Conservation (phyloP, 2,329 filamentous ascomycete species). For the Penicillium sp. region DNA sequence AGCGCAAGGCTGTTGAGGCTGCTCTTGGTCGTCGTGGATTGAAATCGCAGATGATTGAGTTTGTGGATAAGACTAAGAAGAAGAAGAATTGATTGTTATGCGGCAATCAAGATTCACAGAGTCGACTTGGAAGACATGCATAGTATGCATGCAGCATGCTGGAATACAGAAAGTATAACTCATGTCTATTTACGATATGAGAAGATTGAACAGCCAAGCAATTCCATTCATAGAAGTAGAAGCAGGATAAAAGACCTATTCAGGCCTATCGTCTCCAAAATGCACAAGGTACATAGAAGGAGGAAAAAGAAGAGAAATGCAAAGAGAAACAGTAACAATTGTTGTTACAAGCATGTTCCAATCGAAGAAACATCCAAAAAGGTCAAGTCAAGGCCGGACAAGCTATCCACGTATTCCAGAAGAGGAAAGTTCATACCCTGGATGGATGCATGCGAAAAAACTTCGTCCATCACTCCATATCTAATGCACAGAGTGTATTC, state of each 20-base stretch:
- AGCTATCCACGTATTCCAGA: conserved; percentile 6
- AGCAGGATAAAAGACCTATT: conserved; percentile 4
- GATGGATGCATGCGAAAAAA: neutral
- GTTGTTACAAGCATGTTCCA: conserved; percentile 14
- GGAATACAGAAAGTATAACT: neutral
- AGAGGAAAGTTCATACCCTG: neutral
- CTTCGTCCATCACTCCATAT: neutral
- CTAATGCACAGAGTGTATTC: neutral
- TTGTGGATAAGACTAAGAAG: conserved; percentile 66
- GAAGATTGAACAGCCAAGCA: conserved; percentile 16
- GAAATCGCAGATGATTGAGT: conserved; percentile 56
- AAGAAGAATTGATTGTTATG: conserved; percentile 46
- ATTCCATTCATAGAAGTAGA: conserved; percentile 21
- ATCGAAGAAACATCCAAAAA: conserved; percentile 4
- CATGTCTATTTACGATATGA: neutral
- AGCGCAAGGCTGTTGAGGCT: conserved; percentile 58
- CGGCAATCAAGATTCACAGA: no score
- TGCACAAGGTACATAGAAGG: neutral
- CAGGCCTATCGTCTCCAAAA: conserved; percentile 8
- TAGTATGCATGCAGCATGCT: no score
- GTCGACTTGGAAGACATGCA: no score
- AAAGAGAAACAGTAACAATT: conserved; percentile 8
- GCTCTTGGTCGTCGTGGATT: conserved; percentile 59
- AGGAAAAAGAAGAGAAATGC: conserved; percentile 15
- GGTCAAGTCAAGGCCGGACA: no score